phyloP scores from a whole-genome alignment of 257 asterid species.

The Plantago ovata region DNA sequence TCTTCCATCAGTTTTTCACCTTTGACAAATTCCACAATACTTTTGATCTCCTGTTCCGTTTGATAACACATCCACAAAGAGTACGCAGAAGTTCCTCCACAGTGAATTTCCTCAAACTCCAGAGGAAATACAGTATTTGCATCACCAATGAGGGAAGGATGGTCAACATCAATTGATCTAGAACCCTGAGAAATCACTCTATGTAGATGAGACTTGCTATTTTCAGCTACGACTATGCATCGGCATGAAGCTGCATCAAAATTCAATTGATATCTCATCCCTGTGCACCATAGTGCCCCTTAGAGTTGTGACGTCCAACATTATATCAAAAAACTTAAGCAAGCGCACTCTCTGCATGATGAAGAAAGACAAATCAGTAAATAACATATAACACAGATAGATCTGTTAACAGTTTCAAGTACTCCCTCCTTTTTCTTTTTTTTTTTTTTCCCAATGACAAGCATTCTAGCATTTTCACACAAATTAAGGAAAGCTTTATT shows the following conservation, averaged over 20 bases:
- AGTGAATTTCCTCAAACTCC: neutral
- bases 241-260: neutral
- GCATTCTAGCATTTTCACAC: too few species aligned
- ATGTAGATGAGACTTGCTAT: neutral
- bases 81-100: too few species aligned
- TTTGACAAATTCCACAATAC: neutral
- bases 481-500: too few species aligned
- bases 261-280: too few species aligned
- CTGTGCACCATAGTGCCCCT: too few species aligned
- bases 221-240: neutral
- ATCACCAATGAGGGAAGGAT: neutral
- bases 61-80: neutral
- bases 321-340: slow-evolving; percentile 6
- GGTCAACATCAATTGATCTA: neutral
- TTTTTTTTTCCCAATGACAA: too few species aligned
- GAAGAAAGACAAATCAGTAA: neutral
- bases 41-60: neutral
- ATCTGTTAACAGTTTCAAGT: too few species aligned
- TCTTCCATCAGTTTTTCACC: neutral
- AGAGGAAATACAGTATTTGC: neutral
- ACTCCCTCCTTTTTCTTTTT: too few species aligned
- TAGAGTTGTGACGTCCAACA: neutral
- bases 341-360: slow-evolving; percentile 5
- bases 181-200: neutral
- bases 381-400: neutral